Percentiles rank a stretch among this genome's conserved stretches.
Conservation (phyloP, 2,329 filamentous ascomycete genomes). For the Talaromyces amestolkiae region DNA sequence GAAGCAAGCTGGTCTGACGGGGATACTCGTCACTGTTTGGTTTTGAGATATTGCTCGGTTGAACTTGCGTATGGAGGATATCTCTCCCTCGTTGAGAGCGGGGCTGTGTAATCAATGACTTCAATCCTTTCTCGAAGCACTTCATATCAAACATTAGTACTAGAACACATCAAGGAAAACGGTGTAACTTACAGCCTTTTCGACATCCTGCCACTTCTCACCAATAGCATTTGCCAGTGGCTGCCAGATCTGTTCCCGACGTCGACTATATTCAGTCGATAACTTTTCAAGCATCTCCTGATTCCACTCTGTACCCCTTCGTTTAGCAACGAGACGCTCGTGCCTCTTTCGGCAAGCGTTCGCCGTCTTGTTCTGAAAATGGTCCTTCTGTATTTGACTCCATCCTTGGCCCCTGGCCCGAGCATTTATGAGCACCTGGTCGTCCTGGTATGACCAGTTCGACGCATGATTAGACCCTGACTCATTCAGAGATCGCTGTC, state of each 20-base stretch:
- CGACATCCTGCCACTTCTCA: conserved; percentile 65
- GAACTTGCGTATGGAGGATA: conserved; percentile 21
- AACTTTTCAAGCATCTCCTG: conserved; percentile 70
- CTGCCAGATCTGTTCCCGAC: conserved; percentile 79
- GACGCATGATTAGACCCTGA: conserved; percentile 34
- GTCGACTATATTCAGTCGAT: conserved; percentile 73
- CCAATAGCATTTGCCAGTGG: conserved; percentile 62
- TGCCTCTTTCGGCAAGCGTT: conserved; percentile 90
- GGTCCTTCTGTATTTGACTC: conserved; percentile 71
- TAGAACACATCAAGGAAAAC: not conserved
- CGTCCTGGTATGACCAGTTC: conserved; percentile 72
- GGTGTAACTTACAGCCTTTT: conserved; percentile 69
- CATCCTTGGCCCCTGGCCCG: conserved; percentile 77
- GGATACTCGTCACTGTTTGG: conserved; percentile 7
- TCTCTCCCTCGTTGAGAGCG: conserved; percentile 15
- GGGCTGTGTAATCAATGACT: conserved; percentile 14
- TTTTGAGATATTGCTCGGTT: conserved; percentile 12
- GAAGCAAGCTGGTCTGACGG: conserved; percentile 13
- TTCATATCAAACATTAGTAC: conserved; percentile 10
- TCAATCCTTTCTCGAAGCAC: conserved; percentile 27
- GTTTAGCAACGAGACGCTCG: conserved; percentile 74
- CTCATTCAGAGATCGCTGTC: conserved; percentile 7
- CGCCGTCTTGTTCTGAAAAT: conserved; percentile 72
- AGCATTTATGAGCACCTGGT: conserved; percentile 68
- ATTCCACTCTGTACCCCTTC: conserved; percentile 74